Conservation (phyloP, 306 rosid genomes). For the Ammopiptanthus mongolicus region DNA sequence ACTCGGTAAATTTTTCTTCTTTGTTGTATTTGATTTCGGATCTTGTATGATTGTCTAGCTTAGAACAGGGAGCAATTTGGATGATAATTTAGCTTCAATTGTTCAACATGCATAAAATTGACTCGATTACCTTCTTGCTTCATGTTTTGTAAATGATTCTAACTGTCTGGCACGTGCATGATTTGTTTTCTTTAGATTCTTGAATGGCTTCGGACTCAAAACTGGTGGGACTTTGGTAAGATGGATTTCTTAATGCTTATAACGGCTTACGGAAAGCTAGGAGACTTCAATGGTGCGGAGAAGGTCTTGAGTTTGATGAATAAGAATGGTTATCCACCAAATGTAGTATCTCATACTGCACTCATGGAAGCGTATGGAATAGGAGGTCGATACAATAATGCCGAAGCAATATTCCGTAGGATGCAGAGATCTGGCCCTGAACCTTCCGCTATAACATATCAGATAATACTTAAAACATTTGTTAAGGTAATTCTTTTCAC, state of each 20-base stretch:
- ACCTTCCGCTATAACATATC: constrained; percentile 88
- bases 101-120: neutral
- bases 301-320: constrained; percentile 63
- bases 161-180: neutral
- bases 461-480: constrained; percentile 74
- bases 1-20: too few relatives aligned
- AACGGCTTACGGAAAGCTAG: constrained; percentile 89
- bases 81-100: neutral
- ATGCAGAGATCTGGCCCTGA: constrained; percentile 87
- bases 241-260: constrained; percentile 91
- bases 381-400: constrained; percentile 68
- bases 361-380: constrained; percentile 98
- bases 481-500: constrained; percentile 50
- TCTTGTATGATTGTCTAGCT: neutral
- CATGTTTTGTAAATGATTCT: neutral
- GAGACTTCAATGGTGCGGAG: constrained; percentile 75
- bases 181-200: constrained; percentile 56
- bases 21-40: neutral
- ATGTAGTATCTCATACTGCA: constrained; percentile 82
- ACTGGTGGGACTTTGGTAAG: constrained; percentile 88
- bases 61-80: neutral
- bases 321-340: constrained; percentile 65
- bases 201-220: constrained; percentile 80
- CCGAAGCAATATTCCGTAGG: constrained; percentile 91
- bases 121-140: neutral